A percentile compares a stretch with the other conserved stretches of the same genome.
phyloP scores from a whole-genome alignment of 2,329 filamentous ascomycete species.

The Leptosphaerulina australis region DNA sequence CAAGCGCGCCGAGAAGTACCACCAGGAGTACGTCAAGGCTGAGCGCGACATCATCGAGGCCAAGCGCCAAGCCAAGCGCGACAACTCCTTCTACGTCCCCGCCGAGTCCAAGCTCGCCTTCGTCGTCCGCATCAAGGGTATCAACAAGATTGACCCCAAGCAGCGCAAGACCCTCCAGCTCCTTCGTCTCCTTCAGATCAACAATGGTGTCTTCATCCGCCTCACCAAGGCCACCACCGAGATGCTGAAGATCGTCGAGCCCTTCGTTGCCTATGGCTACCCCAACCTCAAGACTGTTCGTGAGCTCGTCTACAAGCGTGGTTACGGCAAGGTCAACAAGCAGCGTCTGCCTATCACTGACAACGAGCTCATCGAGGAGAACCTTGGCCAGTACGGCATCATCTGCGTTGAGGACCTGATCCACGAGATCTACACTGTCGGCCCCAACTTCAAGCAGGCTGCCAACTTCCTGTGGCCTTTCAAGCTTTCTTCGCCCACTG shows the following conservation, averaged over 20 bases:
- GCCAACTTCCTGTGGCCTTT: conserved; percentile 99
- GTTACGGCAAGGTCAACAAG: conserved; percentile 99
- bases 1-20: conserved; percentile 99
- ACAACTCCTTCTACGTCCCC: conserved; percentile 92
- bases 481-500: conserved; percentile 98
- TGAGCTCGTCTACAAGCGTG: conserved; percentile 98
- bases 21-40: conserved; percentile 97
- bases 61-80: conserved; percentile 83
- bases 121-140: conserved; percentile 99
- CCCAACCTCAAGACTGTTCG: conserved; percentile 99
- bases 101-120: conserved; percentile 98
- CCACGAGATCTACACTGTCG: conserved; percentile 97
- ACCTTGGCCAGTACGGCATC: conserved; percentile 90
- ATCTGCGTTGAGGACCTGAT: conserved; percentile 99
- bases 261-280: conserved; percentile 99
- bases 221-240: conserved; percentile 97
- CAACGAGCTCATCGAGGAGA: conserved; percentile 96
- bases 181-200: conserved; percentile 99
- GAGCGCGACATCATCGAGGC: conserved; percentile 98
- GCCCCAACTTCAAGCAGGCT: conserved; percentile 98
- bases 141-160: conserved; percentile 99
- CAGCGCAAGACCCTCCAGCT: conserved; percentile 99
- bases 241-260: conserved; percentile 98
- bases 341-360: conserved; percentile 96
- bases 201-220: conserved; percentile 98